These are phyloP conservation scores for Apiotrichum siamense DNA, from an alignment of 1,284 basidiomycete genomes.

Conservation along the genomic window DNA sequence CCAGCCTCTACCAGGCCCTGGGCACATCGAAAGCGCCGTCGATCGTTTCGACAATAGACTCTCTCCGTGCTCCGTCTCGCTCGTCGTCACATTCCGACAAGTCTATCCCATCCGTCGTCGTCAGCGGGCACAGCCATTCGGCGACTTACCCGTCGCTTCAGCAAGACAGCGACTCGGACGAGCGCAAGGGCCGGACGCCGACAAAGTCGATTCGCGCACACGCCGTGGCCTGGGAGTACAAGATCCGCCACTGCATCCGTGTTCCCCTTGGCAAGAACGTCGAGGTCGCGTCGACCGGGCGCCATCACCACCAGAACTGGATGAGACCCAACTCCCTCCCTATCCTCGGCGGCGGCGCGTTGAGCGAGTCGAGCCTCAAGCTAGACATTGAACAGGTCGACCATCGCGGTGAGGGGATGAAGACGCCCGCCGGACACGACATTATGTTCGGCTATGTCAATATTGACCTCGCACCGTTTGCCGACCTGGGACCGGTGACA, in stretches of 20 bases:
- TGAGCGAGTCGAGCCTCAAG: slow-evolving; percentile 35
- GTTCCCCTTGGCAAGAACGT: slow-evolving; percentile 35
- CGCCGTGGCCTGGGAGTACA: slow-evolving; percentile 38
- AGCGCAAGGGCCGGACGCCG: slow-evolving; percentile 35
- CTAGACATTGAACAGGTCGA: slow-evolving; percentile 24
- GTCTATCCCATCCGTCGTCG: not conserved
- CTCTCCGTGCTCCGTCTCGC: not conserved
- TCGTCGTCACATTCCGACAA: not conserved
- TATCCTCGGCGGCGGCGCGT: slow-evolving; percentile 34
- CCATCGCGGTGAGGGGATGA: not conserved
- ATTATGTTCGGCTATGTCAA: slow-evolving; percentile 39
- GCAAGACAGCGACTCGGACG: not conserved
- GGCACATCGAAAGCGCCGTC: not conserved
- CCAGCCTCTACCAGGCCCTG: not conserved
- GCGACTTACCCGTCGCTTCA: not conserved
- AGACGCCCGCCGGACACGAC: not conserved
- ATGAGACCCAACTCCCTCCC: slow-evolving; percentile 13
- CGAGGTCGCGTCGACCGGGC: not conserved
- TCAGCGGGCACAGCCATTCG: not conserved
- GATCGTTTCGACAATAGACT: not conserved
- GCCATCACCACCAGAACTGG: not conserved
- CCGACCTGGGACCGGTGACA: slow-evolving; percentile 36
- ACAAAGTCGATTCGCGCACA: slow-evolving; percentile 25
- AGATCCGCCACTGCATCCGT: slow-evolving; percentile 32
- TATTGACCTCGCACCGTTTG: slow-evolving; percentile 46